Percentiles rank a stretch among this genome's conserved stretches.
Evolutionary conservation across 371 early-diverging fungal genomes (phyloP).

Genomic region (Mortierella sp.): DNA sequence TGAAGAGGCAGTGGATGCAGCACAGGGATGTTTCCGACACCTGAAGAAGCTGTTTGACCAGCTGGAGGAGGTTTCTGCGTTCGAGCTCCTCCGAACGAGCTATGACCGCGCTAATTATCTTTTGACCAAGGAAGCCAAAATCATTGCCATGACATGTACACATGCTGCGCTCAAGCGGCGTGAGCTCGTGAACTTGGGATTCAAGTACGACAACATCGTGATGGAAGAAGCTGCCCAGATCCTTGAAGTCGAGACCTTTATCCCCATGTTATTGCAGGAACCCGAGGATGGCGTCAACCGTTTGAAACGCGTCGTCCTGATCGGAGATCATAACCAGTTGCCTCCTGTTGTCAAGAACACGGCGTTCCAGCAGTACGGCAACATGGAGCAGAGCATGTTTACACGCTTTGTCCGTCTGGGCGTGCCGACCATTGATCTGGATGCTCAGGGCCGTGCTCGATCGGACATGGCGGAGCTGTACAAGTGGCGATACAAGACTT

Average conservation of each 20-base stretch:
- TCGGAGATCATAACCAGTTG: slow-evolving; percentile 97
- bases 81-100: slow-evolving; percentile 87
- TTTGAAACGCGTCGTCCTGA: slow-evolving; percentile 90
- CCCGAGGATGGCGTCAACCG: slow-evolving; percentile 68
- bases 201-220: slow-evolving; percentile 94
- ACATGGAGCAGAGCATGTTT: slow-evolving; percentile 94
- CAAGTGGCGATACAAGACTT: slow-evolving; percentile 80
- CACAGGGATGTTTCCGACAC: slow-evolving; percentile 84
- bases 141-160: slow-evolving; percentile 97
- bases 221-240: slow-evolving; percentile 99
- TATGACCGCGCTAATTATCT: slow-evolving; percentile 91
- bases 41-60: slow-evolving; percentile 79
- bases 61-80: slow-evolving; percentile 86
- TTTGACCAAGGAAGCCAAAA: slow-evolving; percentile 93
- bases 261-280: slow-evolving; percentile 89
- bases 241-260: slow-evolving; percentile 95
- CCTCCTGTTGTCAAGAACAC: slow-evolving; percentile 93
- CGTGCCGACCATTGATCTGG: slow-evolving; percentile 85
- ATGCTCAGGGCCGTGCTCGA: slow-evolving; percentile 85
- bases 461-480: slow-evolving; percentile 84
- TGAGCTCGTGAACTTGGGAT: slow-evolving; percentile 86
- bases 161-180: slow-evolving; percentile 92
- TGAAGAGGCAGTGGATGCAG: slow-evolving; percentile 68
- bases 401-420: slow-evolving; percentile 90
- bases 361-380: slow-evolving; percentile 85